phyloP scores from a whole-genome alignment of 163 green algal species.

The Scenedesmus sp. region DNA sequence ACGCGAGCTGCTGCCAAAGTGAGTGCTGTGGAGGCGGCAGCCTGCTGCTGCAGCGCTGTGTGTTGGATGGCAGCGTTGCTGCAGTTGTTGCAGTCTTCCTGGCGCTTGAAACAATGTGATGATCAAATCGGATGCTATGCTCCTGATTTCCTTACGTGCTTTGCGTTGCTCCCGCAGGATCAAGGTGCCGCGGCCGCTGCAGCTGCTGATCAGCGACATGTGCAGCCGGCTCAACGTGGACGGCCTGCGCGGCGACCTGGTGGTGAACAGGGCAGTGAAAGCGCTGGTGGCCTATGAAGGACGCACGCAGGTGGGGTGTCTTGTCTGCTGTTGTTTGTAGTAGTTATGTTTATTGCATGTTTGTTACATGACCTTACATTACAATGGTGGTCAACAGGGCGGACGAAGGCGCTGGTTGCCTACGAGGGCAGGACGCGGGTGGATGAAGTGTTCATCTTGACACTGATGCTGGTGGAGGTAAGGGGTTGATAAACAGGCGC shows the following conservation, averaged over 20 bases:
- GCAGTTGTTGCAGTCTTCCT: background rate
- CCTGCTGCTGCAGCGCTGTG: background rate
- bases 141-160: background rate
- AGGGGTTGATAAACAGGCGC: too few species aligned
- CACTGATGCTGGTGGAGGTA: background rate
- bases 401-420: conserved; percentile 87
- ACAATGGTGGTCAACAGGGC: conserved; percentile 86
- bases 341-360: too few species aligned
- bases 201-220: conserved; percentile 82
- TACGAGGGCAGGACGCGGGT: conserved; percentile 76
- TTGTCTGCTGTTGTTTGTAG: too few species aligned
- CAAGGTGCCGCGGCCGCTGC: conserved; percentile 64
- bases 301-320: conserved; percentile 45
- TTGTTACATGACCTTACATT: too few species aligned
- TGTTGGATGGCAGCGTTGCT: background rate
- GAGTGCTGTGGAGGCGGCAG: background rate
- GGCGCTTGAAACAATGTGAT: background rate
- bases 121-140: background rate
- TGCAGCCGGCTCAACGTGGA: conserved; percentile 82
- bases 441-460: background rate
- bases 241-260: conserved; percentile 93
- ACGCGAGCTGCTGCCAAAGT: conserved; percentile 68
- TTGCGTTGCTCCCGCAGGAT: conserved; percentile 52
- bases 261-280: conserved; percentile 85
- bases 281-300: conserved; percentile 89